Evolutionary conservation across 2,329 filamentous ascomycete species (phyloP), one percentile per base, ranked within the genome.

Genomic region (Calonectria pseudoreteaudii): DNA sequence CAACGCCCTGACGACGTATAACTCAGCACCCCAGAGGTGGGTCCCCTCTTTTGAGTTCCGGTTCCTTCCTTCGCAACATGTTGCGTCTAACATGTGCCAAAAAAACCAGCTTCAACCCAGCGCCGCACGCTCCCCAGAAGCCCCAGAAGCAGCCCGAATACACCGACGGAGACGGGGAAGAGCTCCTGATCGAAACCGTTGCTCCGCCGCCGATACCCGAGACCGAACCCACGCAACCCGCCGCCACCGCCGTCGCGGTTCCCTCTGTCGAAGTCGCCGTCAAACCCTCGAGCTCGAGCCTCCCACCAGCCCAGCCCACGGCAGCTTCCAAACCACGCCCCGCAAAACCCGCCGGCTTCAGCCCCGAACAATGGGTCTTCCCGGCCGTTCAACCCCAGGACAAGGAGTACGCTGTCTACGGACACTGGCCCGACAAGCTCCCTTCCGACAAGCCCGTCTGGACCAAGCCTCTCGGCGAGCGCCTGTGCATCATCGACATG

Each of bases 401-500:
- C 13, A 50, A 38, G 26, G 69, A 71, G 38, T 71, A 71, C 28
- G 60, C 60, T 7, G 23, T 36, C 4, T 71, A 34, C 23, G 69
- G 69, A 16, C 69, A 71, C 80, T 16, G 80, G 75, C 20, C 71
- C 36, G 34, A 41, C 36, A 62, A 41, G 56, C 56, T 62, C 4
- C 56, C 56, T 7, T 34, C 23, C 16, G 56, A 20, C n/a, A 41
- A 79, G 7, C 68, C 78, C 26, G 76, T 79, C 28, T 86, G 85
- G 80, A 81, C 78, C 13, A 71, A 83, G 41, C 70, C 80, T 13
- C 75, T 87, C 49, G 83, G 85, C 66, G 80, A 86, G 75, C 81
- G 85, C 3, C 77, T 87, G 9, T 87, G 85, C 82, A 86, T 87
- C 75, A 84, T 87, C 74, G 86, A 87, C 70, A 81, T 87, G 58